phyloP scores from a whole-genome alignment of 179 eudicot genomes.

The Beta lomatogona region DNA sequence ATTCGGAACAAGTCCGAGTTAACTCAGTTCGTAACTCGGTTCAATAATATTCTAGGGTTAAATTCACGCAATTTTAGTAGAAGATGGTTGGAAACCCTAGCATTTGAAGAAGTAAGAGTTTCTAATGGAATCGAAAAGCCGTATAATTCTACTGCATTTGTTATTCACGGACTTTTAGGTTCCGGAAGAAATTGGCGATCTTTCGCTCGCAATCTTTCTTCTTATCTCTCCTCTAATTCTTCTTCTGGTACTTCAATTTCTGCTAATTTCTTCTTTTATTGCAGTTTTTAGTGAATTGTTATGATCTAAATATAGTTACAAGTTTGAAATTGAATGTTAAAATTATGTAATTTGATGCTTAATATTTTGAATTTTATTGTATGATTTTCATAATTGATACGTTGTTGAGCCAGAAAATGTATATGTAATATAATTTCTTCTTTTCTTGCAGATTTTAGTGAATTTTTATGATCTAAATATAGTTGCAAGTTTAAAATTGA shows the following conservation, averaged over 20 bases:
- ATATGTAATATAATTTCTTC: neutral
- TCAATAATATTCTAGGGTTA: constrained; percentile 8
- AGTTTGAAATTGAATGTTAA: neutral
- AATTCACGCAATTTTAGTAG: neutral
- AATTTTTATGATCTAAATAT: neutral
- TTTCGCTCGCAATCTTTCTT: constrained; percentile 67
- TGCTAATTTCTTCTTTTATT: neutral
- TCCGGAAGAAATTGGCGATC: constrained; percentile 96
- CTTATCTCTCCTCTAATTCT: constrained; percentile 55
- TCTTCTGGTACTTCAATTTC: constrained; percentile 40
- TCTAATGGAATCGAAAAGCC: constrained; percentile 29
- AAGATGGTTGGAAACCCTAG: constrained; percentile 53
- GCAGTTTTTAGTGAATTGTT: neutral
- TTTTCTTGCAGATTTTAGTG: neutral
- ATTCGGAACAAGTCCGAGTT: constrained; percentile 40
- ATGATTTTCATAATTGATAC: too few relatives aligned
- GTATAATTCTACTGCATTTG: constrained; percentile 33
- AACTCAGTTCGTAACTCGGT: constrained; percentile 32
- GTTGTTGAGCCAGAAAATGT: too few relatives aligned
- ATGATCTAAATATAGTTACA: neutral
- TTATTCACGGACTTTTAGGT: constrained; percentile 63
- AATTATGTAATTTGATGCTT: too few relatives aligned
- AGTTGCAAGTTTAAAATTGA: neutral
- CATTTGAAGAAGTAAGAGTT: constrained; percentile 43
- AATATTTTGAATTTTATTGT: neutral